These are phyloP conservation scores for Corymbia citriodora DNA, from an alignment of 441 rosid species.

Conservation along the genomic window DNA sequence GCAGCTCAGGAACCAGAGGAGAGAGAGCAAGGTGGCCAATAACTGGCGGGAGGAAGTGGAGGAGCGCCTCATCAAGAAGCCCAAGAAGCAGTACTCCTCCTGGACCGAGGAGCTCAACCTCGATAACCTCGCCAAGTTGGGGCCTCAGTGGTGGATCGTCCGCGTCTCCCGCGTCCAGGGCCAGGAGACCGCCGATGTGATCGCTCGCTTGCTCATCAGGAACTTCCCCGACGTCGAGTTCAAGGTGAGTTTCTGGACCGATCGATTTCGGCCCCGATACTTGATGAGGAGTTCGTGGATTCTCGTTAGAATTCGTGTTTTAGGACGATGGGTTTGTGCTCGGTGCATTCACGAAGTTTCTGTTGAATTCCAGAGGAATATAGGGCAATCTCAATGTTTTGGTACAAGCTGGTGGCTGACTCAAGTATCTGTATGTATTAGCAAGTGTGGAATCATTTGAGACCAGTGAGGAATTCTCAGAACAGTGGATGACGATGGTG, in stretches of 20 bases:
- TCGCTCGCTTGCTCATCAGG: slow-evolving; percentile 50
- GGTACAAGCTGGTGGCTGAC: background rate
- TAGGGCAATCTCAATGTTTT: background rate
- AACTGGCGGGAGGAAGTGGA: slow-evolving; percentile 87
- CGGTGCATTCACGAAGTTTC: background rate
- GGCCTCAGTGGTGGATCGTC: slow-evolving; percentile 80
- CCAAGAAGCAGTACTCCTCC: slow-evolving; percentile 50
- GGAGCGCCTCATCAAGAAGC: slow-evolving; percentile 57
- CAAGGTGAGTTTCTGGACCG: slow-evolving; percentile 29
- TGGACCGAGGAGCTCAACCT: slow-evolving; percentile 66
- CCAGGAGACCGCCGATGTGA: slow-evolving; percentile 48
- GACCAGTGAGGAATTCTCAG: background rate
- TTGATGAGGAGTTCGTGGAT: background rate
- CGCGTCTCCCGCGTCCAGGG: slow-evolving; percentile 51
- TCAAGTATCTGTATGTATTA: background rate
- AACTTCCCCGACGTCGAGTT: slow-evolving; percentile 53
- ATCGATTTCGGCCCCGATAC: background rate
- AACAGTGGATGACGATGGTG: background rate
- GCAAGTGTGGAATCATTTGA: background rate
- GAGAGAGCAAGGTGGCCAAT: slow-evolving; percentile 56
- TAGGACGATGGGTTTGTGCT: background rate
- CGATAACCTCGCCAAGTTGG: slow-evolving; percentile 53
- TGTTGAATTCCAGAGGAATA: background rate
- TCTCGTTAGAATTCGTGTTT: background rate
- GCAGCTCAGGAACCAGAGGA: slow-evolving; percentile 61